Conservation (phyloP, 2,329 filamentous ascomycete species). For the Fusarium paranaense region DNA sequence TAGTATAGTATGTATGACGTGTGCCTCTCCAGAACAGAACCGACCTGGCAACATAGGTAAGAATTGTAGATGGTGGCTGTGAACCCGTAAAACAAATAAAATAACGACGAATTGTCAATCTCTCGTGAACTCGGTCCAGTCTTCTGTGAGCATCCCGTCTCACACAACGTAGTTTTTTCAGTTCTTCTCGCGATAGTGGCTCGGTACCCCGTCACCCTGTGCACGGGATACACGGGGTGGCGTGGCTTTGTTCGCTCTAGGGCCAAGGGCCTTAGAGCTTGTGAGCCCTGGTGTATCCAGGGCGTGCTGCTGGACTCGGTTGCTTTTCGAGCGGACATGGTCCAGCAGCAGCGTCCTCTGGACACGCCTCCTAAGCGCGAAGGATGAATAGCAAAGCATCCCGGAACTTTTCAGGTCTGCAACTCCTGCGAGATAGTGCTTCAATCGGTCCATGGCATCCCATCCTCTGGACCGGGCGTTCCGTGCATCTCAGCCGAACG, state of each 20-base stretch:
- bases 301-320: neutral
- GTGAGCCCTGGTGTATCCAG: neutral
- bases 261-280: neutral
- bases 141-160: neutral
- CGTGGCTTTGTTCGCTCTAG: neutral
- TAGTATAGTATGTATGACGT: neutral
- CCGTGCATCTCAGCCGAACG: neutral
- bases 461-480: neutral
- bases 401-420: neutral
- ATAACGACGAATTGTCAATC: slow-evolving; percentile 3
- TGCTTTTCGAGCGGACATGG: neutral
- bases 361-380: neutral
- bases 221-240: neutral
- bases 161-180: neutral
- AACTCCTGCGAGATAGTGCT: neutral
- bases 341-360: neutral
- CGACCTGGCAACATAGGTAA: neutral
- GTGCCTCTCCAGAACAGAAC: neutral
- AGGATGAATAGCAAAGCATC: neutral
- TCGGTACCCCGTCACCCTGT: neutral
- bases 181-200: neutral
- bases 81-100: slow-evolving; percentile 8
- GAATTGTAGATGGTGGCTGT: slow-evolving; percentile 2
- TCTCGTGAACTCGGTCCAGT: neutral
- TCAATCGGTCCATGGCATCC: neutral